These are phyloP conservation scores for Metahyphopichia silvanorum DNA, from an alignment of 805 yeast species.

Conservation along the genomic window DNA sequence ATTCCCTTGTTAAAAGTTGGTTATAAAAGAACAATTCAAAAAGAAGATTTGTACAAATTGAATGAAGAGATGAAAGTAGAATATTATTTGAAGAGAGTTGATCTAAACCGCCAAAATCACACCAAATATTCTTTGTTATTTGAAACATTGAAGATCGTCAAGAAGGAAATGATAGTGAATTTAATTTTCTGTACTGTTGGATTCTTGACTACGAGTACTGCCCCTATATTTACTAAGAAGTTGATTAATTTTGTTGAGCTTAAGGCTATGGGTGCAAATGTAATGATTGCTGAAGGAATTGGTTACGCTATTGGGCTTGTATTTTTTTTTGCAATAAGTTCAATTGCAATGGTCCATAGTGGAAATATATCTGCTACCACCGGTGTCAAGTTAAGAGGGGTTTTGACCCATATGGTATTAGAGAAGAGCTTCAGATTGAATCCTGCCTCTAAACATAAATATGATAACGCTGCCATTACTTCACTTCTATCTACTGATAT, in stretches of 20 bases:
- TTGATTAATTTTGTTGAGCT: constrained; percentile 29
- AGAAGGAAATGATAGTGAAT: constrained; percentile 10
- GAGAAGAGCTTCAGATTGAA: constrained; percentile 61
- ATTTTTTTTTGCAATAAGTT: constrained; percentile 13
- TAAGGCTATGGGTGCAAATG: constrained; percentile 14
- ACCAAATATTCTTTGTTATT: constrained; percentile 13
- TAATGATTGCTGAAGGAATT: constrained; percentile 21
- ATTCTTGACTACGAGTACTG: constrained; percentile 4
- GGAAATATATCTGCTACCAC: constrained; percentile 53
- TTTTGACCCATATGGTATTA: constrained; percentile 64
- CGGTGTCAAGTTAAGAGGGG: constrained; percentile 66
- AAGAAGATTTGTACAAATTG: constrained; percentile 47
- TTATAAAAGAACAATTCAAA: constrained; percentile 58
- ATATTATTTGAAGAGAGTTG: constrained; percentile 13
- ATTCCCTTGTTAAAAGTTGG: constrained; percentile 56
- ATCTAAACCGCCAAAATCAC: constrained; percentile 18
- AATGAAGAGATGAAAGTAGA: constrained; percentile 21
- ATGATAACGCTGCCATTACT: constrained; percentile 64
- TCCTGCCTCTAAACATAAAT: constrained; percentile 51
- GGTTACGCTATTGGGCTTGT: constrained; percentile 34
- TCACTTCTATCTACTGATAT: constrained; percentile 74
- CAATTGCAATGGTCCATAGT: constrained; percentile 45
- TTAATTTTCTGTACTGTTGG: background rate
- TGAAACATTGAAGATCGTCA: constrained; percentile 20
- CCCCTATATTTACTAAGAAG: constrained; percentile 24